A percentile compares a stretch with the other conserved stretches of the same genome.
These are phyloP conservation scores for Sphagnum contortum DNA, from an alignment of 225 moss, liverwort and hornwort genomes.

Conservation along the genomic window DNA sequence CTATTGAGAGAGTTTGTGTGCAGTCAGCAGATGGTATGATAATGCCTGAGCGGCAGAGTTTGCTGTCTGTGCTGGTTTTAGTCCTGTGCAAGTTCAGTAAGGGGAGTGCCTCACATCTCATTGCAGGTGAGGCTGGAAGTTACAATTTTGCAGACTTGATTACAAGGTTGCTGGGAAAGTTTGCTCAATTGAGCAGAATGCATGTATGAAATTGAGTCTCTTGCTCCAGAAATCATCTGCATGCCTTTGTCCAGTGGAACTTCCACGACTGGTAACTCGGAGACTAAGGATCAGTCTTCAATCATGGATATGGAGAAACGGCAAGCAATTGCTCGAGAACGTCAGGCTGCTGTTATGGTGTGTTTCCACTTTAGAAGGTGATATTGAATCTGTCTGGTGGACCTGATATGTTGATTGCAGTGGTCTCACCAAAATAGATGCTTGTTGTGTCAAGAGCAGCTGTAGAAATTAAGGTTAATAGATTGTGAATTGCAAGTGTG, in stretches of 20 bases:
- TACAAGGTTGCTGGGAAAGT: slow-evolving; percentile 48
- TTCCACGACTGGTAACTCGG: slow-evolving; percentile 18
- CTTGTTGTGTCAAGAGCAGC: no score
- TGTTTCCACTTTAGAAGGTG: slow-evolving; percentile 1
- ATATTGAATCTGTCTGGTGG: no score
- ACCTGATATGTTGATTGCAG: no score
- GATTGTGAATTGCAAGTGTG: no score
- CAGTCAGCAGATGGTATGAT: slow-evolving; percentile 28
- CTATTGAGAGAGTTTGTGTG: slow-evolving; percentile 42
- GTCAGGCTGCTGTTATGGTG: slow-evolving; percentile 73
- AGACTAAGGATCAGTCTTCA: slow-evolving; percentile 41
- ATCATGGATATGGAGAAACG: slow-evolving; percentile 59
- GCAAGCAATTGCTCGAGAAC: slow-evolving; percentile 61
- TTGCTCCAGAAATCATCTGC: slow-evolving; percentile 76
- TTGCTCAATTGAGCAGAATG: slow-evolving; percentile 63
- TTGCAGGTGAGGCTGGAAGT: slow-evolving; percentile 37
- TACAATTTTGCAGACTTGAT: slow-evolving; percentile 57
- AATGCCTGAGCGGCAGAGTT: slow-evolving; percentile 51
- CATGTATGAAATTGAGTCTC: slow-evolving; percentile 80
- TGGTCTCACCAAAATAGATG: no score
- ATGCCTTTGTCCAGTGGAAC: slow-evolving; percentile 23
- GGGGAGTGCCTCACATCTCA: slow-evolving; percentile 22
- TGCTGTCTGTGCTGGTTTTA: slow-evolving; percentile 66
- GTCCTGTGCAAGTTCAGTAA: slow-evolving; percentile 53
- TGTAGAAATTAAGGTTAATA: no score